phyloP scores from a whole-genome alignment of 176 grass and related monocot species.

The Phoenix dactylifera region DNA sequence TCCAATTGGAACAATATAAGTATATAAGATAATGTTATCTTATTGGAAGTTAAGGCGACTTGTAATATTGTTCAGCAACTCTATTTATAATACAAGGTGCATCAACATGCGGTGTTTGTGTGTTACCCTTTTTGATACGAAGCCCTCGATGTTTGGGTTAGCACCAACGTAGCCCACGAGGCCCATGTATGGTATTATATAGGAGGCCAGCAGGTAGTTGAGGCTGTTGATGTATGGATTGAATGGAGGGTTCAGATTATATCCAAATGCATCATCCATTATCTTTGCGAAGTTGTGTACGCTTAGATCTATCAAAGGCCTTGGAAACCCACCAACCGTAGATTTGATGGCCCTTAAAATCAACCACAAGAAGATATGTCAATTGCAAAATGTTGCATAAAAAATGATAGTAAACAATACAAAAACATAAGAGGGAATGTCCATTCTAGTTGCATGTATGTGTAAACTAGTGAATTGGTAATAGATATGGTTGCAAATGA shows the following conservation, averaged over 20 bases:
- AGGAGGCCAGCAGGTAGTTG: conserved; percentile 52
- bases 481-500: no score
- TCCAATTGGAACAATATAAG: no score
- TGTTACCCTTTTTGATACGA: conserved; percentile 30
- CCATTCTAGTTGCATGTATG: no score
- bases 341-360: conserved; percentile 43
- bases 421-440: no score
- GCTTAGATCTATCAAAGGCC: conserved; percentile 59
- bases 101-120: no score
- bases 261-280: conserved; percentile 56
- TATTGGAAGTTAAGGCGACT: no score
- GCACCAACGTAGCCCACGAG: conserved; percentile 62
- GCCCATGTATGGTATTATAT: conserved; percentile 63
- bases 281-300: conserved; percentile 39
- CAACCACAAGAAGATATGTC: not conserved
- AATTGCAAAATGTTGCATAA: not conserved
- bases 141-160: conserved; percentile 55
- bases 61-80: no score
- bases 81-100: no score
- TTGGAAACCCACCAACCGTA: conserved; percentile 45
- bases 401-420: no score
- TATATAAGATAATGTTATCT: no score
- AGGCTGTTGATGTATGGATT: conserved; percentile 47
- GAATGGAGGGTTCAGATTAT: conserved; percentile 53
- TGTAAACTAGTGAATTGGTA: no score